Conservation (phyloP, 495 filamentous ascomycete species). For the Parathielavia appendiculata region DNA sequence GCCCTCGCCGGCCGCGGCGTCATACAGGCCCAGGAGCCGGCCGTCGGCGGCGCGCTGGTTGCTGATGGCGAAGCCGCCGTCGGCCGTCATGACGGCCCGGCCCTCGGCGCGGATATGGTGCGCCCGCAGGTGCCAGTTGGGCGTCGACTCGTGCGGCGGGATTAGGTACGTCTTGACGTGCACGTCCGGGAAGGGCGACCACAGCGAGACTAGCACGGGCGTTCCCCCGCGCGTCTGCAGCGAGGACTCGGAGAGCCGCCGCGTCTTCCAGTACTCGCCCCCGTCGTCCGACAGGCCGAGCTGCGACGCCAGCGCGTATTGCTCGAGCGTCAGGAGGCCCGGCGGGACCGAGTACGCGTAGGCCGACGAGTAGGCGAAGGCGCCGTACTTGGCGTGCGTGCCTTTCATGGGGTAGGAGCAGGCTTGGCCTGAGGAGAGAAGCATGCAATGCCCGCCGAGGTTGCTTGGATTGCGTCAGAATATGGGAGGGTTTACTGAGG, state of each 20-base stretch:
- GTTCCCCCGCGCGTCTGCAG: conserved; percentile 47
- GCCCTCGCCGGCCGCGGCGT: conserved; percentile 39
- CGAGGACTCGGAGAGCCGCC: conserved; percentile 53
- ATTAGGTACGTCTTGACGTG: conserved; percentile 58
- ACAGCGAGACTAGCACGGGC: conserved; percentile 60
- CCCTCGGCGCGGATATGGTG: conserved; percentile 53
- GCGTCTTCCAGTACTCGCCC: conserved; percentile 74
- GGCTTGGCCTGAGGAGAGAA: conserved; percentile 68
- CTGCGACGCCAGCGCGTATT: conserved; percentile 67
- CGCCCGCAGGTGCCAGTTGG: conserved; percentile 64
- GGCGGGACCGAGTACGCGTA: conserved; percentile 75
- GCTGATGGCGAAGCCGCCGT: conserved; percentile 66
- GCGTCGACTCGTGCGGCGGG: conserved; percentile 47
- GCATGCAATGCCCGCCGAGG: conserved; percentile 61
- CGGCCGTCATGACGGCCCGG: conserved; percentile 59
- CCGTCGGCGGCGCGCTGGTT: conserved; percentile 56
- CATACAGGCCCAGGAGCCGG: conserved; percentile 52
- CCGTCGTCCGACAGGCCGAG: conserved; percentile 72
- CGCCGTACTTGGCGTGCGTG: conserved; percentile 76
- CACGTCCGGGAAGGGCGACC: conserved; percentile 65
- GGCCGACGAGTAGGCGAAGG: conserved; percentile 68
- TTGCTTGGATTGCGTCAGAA: conserved; percentile 26
- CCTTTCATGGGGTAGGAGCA: conserved; percentile 76
- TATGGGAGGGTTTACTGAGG: neutral
- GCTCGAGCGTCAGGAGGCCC: conserved; percentile 68